Conservation (phyloP, 2,329 filamentous ascomycete species). For the Fusarium kyushuense region DNA sequence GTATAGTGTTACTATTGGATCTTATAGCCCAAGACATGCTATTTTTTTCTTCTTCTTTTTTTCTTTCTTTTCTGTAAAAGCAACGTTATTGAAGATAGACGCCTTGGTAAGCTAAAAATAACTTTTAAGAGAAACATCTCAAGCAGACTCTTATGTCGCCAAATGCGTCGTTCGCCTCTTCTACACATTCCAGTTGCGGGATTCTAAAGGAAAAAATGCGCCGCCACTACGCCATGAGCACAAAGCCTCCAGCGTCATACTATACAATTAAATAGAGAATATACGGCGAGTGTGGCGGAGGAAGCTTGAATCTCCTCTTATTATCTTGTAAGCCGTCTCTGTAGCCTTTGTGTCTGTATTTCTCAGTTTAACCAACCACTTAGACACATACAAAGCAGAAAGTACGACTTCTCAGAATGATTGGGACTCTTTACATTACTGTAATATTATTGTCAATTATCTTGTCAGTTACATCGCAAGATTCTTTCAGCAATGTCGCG, state of each 20-base stretch:
- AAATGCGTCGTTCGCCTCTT: slow-evolving; percentile 21
- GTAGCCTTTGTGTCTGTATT: background rate
- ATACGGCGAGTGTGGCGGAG: no score
- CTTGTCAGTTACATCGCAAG: slow-evolving; percentile 25
- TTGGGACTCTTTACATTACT: background rate
- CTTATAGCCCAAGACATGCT: background rate
- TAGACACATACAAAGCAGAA: background rate
- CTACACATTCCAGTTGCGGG: slow-evolving; percentile 23
- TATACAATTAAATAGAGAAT: background rate
- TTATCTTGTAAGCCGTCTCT: background rate
- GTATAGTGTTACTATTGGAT: background rate
- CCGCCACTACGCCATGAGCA: slow-evolving; percentile 1
- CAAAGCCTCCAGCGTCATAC: slow-evolving; percentile 7
- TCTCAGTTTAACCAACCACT: background rate
- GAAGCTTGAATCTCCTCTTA: background rate
- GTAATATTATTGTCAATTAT: slow-evolving; percentile 26
- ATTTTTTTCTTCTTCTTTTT: no score
- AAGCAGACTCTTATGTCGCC: background rate
- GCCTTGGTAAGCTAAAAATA: background rate
- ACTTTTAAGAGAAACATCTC: background rate
- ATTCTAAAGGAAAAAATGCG: background rate
- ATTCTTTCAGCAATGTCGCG: slow-evolving; percentile 27
- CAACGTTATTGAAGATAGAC: background rate
- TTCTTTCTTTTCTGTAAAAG: no score
- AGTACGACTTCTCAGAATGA: background rate